These are phyloP conservation scores for carrot (Daucus carota) DNA, from an alignment of 129 eudicot genomes.

Conservation along the genomic window DH1_v3.0 NC_030384.2:43025001-43025500, in stretches of 20 bases:
- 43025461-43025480: neutral
- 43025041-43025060: neutral
- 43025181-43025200: neutral
- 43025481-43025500: neutral
- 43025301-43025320: neutral
- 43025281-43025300: neutral
- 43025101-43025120: neutral
- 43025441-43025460: neutral
- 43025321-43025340: conserved; percentile 13
- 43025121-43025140: neutral
- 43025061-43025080: neutral
- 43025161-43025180: neutral
- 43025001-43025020: neutral
- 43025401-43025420: conserved; percentile 31
- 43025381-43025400: conserved; percentile 25
- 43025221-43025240: neutral
- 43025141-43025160: neutral
- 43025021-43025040: neutral
- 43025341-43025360: conserved; percentile 19
- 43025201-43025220: neutral
- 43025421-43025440: conserved; percentile 56
- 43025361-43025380: conserved; percentile 12
- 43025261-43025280: neutral
- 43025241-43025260: neutral
- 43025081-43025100: neutral